Percentiles rank a stretch among this genome's conserved stretches.
phyloP scores from a whole-genome alignment of 148 eudicot genomes.

The Fagopyrum homotropicum region DNA sequence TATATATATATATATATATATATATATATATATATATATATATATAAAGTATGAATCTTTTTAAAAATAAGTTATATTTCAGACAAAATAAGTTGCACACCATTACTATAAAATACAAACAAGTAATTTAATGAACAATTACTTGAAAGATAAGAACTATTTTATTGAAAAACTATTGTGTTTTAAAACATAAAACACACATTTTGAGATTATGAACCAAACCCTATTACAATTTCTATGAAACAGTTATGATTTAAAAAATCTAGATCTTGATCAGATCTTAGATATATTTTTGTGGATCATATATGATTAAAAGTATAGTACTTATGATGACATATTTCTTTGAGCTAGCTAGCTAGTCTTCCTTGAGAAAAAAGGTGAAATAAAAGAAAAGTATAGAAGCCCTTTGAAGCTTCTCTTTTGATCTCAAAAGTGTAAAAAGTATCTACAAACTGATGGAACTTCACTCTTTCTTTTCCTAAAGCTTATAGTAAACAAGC shows the following conservation, averaged over 20 bases:
- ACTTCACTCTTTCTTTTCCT: conserved; percentile 4
- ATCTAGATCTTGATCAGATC: background rate
- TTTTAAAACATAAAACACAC: too few species aligned
- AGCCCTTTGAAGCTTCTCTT: conserved; percentile 16
- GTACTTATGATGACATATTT: background rate
- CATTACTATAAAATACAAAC: too few species aligned
- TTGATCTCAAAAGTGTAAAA: conserved; percentile 14
- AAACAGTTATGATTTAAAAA: background rate
- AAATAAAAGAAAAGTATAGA: background rate
- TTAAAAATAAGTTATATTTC: too few species aligned
- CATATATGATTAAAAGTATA: conserved; percentile 1
- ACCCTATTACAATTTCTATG: background rate
- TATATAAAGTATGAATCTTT: too few species aligned
- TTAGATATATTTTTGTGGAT: too few species aligned
- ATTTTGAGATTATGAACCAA: background rate
- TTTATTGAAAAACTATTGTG: too few species aligned
- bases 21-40: too few species aligned
- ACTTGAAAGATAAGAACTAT: too few species aligned
- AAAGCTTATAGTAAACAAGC: conserved; percentile 3
- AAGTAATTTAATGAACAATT: too few species aligned
- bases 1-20: too few species aligned
- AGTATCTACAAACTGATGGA: background rate
- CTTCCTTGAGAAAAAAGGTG: conserved; percentile 10
- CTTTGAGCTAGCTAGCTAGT: background rate
- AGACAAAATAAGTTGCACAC: too few species aligned